Evolutionary conservation across 805 yeast species (phyloP).

Genomic region (Debaryomyces castellii): DNA sequence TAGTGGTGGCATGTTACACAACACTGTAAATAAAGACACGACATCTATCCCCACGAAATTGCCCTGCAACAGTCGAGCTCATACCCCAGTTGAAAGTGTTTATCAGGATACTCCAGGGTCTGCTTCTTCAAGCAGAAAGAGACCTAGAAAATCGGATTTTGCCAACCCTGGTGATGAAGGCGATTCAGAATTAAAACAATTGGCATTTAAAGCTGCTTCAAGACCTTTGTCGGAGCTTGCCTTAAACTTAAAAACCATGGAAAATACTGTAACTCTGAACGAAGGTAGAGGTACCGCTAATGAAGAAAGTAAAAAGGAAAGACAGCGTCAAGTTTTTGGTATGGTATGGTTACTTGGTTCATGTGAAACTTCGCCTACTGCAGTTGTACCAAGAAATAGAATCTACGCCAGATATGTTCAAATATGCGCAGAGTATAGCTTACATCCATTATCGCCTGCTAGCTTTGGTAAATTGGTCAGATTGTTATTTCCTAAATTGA

Average conservation of each 20-base stretch:
- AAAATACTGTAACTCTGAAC: conserved; percentile 20
- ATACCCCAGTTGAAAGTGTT: conserved; percentile 7
- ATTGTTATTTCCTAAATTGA: conserved; percentile 61
- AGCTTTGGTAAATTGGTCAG: conserved; percentile 75
- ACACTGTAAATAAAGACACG: conserved; percentile 1
- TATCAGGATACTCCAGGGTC: conserved; percentile 2
- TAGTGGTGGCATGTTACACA: neutral
- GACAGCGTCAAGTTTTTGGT: conserved; percentile 76
- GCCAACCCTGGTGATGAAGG: conserved; percentile 33
- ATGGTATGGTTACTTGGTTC: conserved; percentile 75
- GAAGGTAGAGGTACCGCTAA: conserved; percentile 5
- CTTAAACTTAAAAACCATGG: conserved; percentile 42
- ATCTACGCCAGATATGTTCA: conserved; percentile 43
- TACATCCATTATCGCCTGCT: conserved; percentile 72
- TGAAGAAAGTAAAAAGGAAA: conserved; percentile 38
- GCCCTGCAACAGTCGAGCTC: conserved; percentile 1
- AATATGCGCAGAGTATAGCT: conserved; percentile 34
- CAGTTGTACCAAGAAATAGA: conserved; percentile 43
- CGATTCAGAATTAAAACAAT: conserved; percentile 34
- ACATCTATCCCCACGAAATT: conserved; percentile 2
- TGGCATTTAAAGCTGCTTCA: conserved; percentile 32
- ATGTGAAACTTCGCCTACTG: conserved; percentile 50
- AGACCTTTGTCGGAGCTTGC: conserved; percentile 46
- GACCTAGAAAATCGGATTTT: conserved; percentile 29
- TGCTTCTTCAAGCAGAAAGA: conserved; percentile 14